These are phyloP conservation scores for Collariella sp. DNA, from an alignment of 495 filamentous ascomycete genomes.

Conservation along the genomic window DNA sequence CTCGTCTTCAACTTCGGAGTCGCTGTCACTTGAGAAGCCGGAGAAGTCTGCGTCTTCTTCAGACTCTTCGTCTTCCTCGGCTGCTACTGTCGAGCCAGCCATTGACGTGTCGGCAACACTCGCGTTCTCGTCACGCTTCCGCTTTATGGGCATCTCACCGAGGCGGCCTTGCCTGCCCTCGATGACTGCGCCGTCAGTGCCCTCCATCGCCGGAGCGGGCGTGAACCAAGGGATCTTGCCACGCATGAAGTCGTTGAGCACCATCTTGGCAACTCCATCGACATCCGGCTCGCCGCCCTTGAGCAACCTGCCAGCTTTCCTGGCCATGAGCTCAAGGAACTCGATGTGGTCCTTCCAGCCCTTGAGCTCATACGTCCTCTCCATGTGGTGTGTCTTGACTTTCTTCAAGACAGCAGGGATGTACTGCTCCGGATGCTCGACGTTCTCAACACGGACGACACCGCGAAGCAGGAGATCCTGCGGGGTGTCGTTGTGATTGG, in stretches of 20 bases:
- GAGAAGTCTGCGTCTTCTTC: slow-evolving; percentile 34
- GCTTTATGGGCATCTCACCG: slow-evolving; percentile 52
- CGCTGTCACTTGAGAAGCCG: slow-evolving; percentile 46
- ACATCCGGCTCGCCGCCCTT: slow-evolving; percentile 88
- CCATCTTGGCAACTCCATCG: slow-evolving; percentile 89
- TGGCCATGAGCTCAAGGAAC: slow-evolving; percentile 78
- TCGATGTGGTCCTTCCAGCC: slow-evolving; percentile 64
- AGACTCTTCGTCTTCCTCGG: slow-evolving; percentile 18
- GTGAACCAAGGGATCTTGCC: slow-evolving; percentile 97
- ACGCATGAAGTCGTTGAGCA: slow-evolving; percentile 87
- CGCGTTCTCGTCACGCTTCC: slow-evolving; percentile 46
- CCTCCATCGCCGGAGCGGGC: slow-evolving; percentile 58
- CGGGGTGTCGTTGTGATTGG: slow-evolving; percentile 70
- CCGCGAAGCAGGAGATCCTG: slow-evolving; percentile 88
- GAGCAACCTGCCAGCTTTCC: slow-evolving; percentile 77
- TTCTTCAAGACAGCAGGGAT: slow-evolving; percentile 71
- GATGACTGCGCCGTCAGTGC: slow-evolving; percentile 45
- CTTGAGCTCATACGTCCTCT: slow-evolving; percentile 84
- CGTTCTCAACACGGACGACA: slow-evolving; percentile 88
- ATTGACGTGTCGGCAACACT: slow-evolving; percentile 28
- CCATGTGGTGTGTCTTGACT: slow-evolving; percentile 78
- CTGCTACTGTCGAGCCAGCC: slow-evolving; percentile 17
- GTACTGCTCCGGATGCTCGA: slow-evolving; percentile 92
- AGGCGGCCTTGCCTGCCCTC: slow-evolving; percentile 48
- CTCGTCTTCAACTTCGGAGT: slow-evolving; percentile 32